Conservation (phyloP, 768 basidiomycete species). For the Boletus barrowsii region DNA sequence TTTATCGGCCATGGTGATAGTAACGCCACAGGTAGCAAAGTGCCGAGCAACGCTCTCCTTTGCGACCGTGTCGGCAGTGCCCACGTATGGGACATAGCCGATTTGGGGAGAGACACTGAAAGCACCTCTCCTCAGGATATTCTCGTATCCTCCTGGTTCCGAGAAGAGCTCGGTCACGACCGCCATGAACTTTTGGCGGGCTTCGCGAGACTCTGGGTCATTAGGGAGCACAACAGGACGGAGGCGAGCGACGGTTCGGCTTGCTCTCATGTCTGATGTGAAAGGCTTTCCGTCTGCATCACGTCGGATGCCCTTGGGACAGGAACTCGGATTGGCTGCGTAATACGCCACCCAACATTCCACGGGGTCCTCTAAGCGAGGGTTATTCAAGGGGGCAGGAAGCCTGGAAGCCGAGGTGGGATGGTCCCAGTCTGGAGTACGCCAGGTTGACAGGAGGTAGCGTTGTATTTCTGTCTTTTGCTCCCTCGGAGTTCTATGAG, state of each 20-base stretch:
- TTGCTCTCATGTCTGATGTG: constrained; percentile 44
- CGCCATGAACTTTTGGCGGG: constrained; percentile 40
- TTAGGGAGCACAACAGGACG: constrained; percentile 36
- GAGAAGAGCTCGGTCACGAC: constrained; percentile 41
- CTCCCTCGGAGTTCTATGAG: constrained; percentile 42
- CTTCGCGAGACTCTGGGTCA: constrained; percentile 32
- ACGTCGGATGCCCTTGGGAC: constrained; percentile 47
- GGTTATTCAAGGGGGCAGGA: constrained; percentile 36
- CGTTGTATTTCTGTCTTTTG: constrained; percentile 44
- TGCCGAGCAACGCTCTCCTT: constrained; percentile 38
- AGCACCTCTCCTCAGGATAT: constrained; percentile 33
- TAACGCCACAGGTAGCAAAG: constrained; percentile 42
- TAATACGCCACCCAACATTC: constrained; percentile 47
- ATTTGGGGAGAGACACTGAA: constrained; percentile 35
- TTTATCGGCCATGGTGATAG: constrained; percentile 32
- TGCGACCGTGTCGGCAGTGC: constrained; percentile 28
- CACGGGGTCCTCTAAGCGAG: constrained; percentile 45
- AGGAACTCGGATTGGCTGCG: constrained; percentile 41
- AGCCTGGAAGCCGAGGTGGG: constrained; percentile 18
- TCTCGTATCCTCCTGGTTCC: constrained; percentile 38
- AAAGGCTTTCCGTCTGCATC: constrained; percentile 36
- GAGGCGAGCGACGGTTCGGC: constrained; percentile 47
- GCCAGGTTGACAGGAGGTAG: constrained; percentile 42
- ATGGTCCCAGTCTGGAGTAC: constrained; percentile 38
- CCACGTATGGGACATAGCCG: constrained; percentile 31